Evolutionary conservation across 2,329 filamentous ascomycete genomes (phyloP), one percentile per base, ranked within the genome.

Genomic region (Aureobasidium pullulans): DNA sequence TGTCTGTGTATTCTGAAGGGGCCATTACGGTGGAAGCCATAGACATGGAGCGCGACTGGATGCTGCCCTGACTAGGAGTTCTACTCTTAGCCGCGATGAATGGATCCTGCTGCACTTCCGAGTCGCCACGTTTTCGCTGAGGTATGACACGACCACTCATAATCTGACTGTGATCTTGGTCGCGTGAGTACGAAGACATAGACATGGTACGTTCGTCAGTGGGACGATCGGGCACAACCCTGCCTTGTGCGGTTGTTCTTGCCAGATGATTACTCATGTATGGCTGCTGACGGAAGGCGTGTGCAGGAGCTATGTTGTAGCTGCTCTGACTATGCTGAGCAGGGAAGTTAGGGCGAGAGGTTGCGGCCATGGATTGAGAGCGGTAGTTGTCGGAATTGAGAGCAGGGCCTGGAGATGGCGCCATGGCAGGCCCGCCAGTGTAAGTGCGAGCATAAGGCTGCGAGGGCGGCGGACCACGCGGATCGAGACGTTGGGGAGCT

Each of bases 161-260:
- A 6, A 92, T 96, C 73, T 96, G 93, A 11, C 78, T 75, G 72
- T 94, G 88, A 46, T 91, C 88, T 62, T 83, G 81, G 66, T 95
- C 90, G 57, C 87, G 81, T 3, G 86, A 81, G 66, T 90, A 89
- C 9, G 89, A 90, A 5, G 88, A 94, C 87, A 99, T 87, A 47
- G 93, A 96, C 94, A 97, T 97, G 63, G 94, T 86, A 60, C 94
- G 84, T 73, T 97, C 93, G 67, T 95, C 90, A 32, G 66, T 64
- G 62, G 92, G 88, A 57, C 93, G 85, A 70, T 96, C 92, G 1
- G 94, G 94, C 8, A 99, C 91, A 37, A 94, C 80, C 62, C 94
- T 84, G 34, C 94, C 94, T 71, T 96, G 92, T 8, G 92, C 90
- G 2, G 94, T 99, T 50, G 90, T 96, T 62, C 87, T 82, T 1